Conservation (phyloP, 257 asterid species). For the Gentiana straminea region DNA sequence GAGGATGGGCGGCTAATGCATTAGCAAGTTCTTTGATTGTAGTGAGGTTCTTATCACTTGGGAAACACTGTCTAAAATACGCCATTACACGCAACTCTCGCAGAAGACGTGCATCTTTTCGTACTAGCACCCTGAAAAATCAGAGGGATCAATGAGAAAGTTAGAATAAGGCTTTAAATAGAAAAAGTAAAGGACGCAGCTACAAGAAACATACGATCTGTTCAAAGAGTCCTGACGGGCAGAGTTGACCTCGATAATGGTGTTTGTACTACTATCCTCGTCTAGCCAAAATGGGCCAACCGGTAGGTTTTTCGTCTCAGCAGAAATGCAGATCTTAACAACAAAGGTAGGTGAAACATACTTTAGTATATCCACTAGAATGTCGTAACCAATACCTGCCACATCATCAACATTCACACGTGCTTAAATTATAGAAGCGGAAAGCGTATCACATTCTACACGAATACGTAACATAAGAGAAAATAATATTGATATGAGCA, state of each 20-base stretch:
- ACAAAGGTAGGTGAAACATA: conserved; percentile 71
- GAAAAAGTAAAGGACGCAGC: neutral
- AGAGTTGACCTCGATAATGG: conserved; percentile 58
- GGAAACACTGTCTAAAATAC: conserved; percentile 87
- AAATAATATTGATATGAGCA: conserved; percentile 8
- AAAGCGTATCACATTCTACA: neutral
- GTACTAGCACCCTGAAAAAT: conserved; percentile 42
- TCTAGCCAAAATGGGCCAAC: conserved; percentile 76
- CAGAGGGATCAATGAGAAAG: no score
- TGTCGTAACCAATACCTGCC: conserved; percentile 81
- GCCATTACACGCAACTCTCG: conserved; percentile 74
- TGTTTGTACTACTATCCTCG: conserved; percentile 26
- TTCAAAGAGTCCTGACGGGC: conserved; percentile 59
- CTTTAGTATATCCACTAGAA: conserved; percentile 69
- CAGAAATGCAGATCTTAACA: conserved; percentile 60
- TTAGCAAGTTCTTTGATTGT: conserved; percentile 74
- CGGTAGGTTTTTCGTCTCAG: conserved; percentile 66
- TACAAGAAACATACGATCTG: conserved; percentile 54
- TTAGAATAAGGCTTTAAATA: neutral
- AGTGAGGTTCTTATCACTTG: conserved; percentile 40
- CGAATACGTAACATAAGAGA: conserved; percentile 10
- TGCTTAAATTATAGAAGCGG: neutral
- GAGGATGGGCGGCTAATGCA: conserved; percentile 74
- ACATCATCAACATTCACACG: conserved; percentile 10
- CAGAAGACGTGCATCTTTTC: conserved; percentile 50